phyloP scores from a whole-genome alignment of 805 yeast genomes.

The Candida palmyrensis region DNA sequence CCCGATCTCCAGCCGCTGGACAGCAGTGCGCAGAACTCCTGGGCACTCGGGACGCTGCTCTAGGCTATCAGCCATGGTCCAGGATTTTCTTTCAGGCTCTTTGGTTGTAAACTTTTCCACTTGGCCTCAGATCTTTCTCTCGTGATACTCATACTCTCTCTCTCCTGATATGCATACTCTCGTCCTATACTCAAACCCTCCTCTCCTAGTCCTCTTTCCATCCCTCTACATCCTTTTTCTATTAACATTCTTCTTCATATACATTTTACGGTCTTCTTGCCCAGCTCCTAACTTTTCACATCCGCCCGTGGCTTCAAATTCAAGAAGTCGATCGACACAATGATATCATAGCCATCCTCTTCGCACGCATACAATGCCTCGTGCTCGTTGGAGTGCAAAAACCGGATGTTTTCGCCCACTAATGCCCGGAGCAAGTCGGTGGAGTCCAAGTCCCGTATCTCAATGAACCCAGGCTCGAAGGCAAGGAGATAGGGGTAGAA shows the following conservation, averaged over 20 bases:
- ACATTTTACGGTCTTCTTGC: no score
- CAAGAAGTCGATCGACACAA: slow-evolving; percentile 91
- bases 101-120: no score
- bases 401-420: slow-evolving; percentile 85
- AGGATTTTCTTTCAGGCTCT: no score
- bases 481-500: slow-evolving; percentile 93
- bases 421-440: slow-evolving; percentile 85
- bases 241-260: not conserved
- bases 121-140: no score
- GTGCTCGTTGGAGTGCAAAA: slow-evolving; percentile 84
- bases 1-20: no score
- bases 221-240: not conserved
- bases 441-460: slow-evolving; percentile 84
- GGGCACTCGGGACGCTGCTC: no score
- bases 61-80: no score
- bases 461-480: slow-evolving; percentile 86
- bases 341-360: slow-evolving; percentile 86
- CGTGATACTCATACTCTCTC: no score
- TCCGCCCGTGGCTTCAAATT: slow-evolving; percentile 33
- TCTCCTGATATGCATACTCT: no score
- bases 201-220: not conserved
- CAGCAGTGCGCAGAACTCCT: no score
- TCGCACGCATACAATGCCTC: slow-evolving; percentile 92
- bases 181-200: no score
- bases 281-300: no score